Conservation (phyloP, 2,329 filamentous ascomycete species). For the Cladorrhinum sp. region DNA sequence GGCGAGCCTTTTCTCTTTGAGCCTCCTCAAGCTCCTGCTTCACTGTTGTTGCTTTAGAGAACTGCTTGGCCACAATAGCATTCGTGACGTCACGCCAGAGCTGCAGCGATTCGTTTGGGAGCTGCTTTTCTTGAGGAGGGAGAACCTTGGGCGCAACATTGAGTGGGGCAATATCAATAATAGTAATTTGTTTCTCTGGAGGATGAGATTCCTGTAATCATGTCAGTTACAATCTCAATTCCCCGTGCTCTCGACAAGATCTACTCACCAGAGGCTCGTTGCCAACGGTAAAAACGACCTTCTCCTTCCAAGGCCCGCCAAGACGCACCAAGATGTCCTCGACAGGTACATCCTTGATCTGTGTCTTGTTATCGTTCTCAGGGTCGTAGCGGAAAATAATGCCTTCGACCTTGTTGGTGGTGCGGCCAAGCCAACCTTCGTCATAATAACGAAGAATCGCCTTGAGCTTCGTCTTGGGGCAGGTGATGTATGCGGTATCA, state of each 20-base stretch:
- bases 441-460: constrained; percentile 90
- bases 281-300: constrained; percentile 59
- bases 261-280: constrained; percentile 59
- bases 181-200: constrained; percentile 62
- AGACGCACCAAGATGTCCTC: constrained; percentile 79
- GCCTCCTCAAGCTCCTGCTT: constrained; percentile 91
- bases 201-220: constrained; percentile 42
- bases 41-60: constrained; percentile 73
- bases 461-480: constrained; percentile 86
- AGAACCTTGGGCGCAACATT: constrained; percentile 73
- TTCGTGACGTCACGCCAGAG: constrained; percentile 88
- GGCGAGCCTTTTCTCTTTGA: constrained; percentile 79
- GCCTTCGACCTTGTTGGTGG: constrained; percentile 88
- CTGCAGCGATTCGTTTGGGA: constrained; percentile 82
- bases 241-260: not conserved
- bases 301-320: constrained; percentile 81
- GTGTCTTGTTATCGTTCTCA: constrained; percentile 74
- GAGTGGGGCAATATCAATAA: constrained; percentile 87
- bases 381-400: constrained; percentile 89
- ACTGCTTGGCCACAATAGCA: constrained; percentile 81
- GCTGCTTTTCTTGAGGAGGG: constrained; percentile 73
- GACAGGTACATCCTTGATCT: constrained; percentile 82
- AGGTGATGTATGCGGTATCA: constrained; percentile 84
- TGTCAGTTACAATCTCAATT: not conserved
- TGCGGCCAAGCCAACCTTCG: constrained; percentile 88